Evolutionary conservation across 1,284 basidiomycete species (phyloP).

Genomic region (Earliella scabrosa): DNA sequence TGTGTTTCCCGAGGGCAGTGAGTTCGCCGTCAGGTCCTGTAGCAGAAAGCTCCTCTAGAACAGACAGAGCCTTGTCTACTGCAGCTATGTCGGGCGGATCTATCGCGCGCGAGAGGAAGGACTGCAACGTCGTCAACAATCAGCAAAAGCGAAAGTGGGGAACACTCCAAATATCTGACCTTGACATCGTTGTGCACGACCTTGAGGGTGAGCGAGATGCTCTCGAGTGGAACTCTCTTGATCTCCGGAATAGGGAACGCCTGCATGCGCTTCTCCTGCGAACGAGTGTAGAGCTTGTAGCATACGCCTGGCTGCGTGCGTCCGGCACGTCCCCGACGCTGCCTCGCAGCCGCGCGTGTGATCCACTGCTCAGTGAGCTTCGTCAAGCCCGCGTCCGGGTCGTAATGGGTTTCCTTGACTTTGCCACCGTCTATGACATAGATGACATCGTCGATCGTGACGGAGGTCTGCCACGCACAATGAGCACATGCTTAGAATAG

Average conservation of each 20-base stretch:
- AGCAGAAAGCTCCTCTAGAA: slow-evolving; percentile 82
- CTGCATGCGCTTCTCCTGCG: slow-evolving; percentile 74
- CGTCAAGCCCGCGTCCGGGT: slow-evolving; percentile 78
- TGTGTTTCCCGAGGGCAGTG: slow-evolving; percentile 85
- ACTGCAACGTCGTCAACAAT: slow-evolving; percentile 29
- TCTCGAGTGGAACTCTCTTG: slow-evolving; percentile 87
- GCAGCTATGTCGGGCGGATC: slow-evolving; percentile 82
- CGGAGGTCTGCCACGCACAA: slow-evolving; percentile 73
- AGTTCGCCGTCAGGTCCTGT: slow-evolving; percentile 66
- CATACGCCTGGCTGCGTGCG: slow-evolving; percentile 84
- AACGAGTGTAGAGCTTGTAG: slow-evolving; percentile 85
- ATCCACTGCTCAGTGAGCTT: slow-evolving; percentile 81
- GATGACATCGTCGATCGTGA: slow-evolving; percentile 91
- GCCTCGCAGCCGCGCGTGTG: slow-evolving; percentile 81
- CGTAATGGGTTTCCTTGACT: slow-evolving; percentile 90
- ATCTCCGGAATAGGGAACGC: slow-evolving; percentile 88
- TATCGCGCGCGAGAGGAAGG: slow-evolving; percentile 77
- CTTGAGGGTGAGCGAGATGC: slow-evolving; percentile 84
- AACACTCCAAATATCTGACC: slow-evolving; percentile 44
- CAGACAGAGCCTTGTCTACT: slow-evolving; percentile 80
- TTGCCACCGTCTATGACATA: slow-evolving; percentile 88
- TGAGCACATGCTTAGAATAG: background rate
- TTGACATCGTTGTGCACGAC: slow-evolving; percentile 83
- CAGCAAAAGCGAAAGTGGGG: background rate
- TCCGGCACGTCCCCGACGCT: slow-evolving; percentile 90